These are phyloP conservation scores for Coix lacrymajobi DNA, from an alignment of 176 grass and related monocot species.

Conservation along the genomic window DNA sequence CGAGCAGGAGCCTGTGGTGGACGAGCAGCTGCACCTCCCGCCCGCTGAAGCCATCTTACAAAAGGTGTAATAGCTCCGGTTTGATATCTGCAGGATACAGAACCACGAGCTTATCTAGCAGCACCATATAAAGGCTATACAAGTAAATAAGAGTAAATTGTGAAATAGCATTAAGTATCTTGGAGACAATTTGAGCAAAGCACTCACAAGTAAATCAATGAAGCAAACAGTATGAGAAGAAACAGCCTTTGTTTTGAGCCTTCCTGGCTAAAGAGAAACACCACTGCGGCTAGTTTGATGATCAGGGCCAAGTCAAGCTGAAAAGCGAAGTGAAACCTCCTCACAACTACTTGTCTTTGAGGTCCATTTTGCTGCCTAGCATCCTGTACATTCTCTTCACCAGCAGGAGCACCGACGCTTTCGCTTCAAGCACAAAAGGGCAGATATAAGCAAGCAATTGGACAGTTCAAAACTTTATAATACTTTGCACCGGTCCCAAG, in stretches of 20 bases:
- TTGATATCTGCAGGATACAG: conserved; percentile 62
- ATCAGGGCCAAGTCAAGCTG: conserved; percentile 81
- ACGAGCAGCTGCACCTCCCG: conserved; percentile 45
- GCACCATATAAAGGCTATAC: not conserved
- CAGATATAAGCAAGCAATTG: conserved; percentile 10
- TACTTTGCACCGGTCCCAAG: not conserved
- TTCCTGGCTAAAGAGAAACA: conserved; percentile 88
- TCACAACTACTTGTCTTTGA: conserved; percentile 85
- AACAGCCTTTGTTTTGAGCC: conserved; percentile 79
- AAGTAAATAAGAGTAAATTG: not conserved
- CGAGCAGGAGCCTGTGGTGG: conserved; percentile 51
- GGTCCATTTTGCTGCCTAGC: conserved; percentile 58
- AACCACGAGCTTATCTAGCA: conserved; percentile 19
- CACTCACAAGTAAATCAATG: conserved; percentile 84
- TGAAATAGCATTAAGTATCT: not conserved
- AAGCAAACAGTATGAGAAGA: conserved; percentile 76
- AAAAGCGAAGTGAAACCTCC: conserved; percentile 89
- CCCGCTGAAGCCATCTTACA: conserved; percentile 67
- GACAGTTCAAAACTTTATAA: not conserved
- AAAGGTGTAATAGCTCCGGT: conserved; percentile 75
- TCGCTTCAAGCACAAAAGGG: conserved; percentile 50
- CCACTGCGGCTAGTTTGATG: conserved; percentile 85
- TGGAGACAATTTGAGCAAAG: not conserved
- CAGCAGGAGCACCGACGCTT: conserved; percentile 32
- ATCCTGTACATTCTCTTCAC: conserved; percentile 57